These are phyloP conservation scores for Gossypium davidsonii DNA, from an alignment of 441 rosid species.

Conservation along the genomic window DNA sequence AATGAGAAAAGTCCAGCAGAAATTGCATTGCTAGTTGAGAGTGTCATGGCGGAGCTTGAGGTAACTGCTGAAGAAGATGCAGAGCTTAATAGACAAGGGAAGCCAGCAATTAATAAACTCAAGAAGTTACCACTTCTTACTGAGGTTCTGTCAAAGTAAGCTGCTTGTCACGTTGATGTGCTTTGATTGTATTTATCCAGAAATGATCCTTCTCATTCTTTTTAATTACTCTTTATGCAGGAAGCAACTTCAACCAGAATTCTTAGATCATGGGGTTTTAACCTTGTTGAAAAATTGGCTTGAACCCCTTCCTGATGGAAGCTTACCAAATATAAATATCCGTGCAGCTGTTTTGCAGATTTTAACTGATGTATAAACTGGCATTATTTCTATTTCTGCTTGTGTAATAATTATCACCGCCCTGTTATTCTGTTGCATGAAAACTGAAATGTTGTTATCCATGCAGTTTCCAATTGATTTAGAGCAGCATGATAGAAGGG, in stretches of 20 bases:
- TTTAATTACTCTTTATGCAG: conserved; percentile 33
- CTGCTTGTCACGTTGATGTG: conserved; percentile 7
- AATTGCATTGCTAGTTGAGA: conserved; percentile 78
- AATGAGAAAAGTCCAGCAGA: conserved; percentile 90
- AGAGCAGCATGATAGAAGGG: conserved; percentile 91
- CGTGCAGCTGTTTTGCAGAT: conserved; percentile 81
- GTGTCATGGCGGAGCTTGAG: conserved; percentile 98
- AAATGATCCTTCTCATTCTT: conserved; percentile 2
- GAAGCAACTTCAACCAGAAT: conserved; percentile 97
- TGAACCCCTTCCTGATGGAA: conserved; percentile 98
- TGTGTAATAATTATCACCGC: conserved; percentile 6
- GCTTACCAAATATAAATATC: conserved; percentile 88
- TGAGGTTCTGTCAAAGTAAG: conserved; percentile 94
- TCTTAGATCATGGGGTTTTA: conserved; percentile 90
- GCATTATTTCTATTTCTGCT: neutral
- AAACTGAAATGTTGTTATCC: conserved; percentile 20
- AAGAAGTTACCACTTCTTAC: conserved; percentile 86
- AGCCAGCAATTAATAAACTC: conserved; percentile 95
- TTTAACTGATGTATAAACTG: conserved; percentile 58
- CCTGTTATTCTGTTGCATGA: neutral
- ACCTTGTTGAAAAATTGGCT: conserved; percentile 89
- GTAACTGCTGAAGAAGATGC: conserved; percentile 94
- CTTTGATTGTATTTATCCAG: neutral
- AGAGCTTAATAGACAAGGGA: conserved; percentile 76
- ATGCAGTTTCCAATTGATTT: conserved; percentile 86